Evolutionary conservation across 2,329 filamentous ascomycete genomes (phyloP).

Genomic region (Fusarium succisae): DNA sequence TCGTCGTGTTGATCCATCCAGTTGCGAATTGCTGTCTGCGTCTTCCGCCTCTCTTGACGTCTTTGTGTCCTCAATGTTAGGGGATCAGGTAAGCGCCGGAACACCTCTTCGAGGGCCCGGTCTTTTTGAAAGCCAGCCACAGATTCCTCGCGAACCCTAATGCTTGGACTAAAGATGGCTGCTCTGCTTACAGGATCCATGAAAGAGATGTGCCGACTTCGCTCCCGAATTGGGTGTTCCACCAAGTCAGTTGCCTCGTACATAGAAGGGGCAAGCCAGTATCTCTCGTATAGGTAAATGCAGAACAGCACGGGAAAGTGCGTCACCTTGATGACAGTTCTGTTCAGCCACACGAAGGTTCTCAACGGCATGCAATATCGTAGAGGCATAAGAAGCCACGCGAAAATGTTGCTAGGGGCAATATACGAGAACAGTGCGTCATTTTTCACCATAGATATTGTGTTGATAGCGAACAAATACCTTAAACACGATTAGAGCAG

Average conservation of each 20-base stretch:
- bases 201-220: constrained; percentile 63
- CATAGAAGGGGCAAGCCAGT: constrained; percentile 77
- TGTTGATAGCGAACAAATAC: constrained; percentile 95
- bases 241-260: constrained; percentile 88
- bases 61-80: constrained; percentile 68
- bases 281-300: constrained; percentile 88
- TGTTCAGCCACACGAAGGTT: constrained; percentile 85
- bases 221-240: constrained; percentile 70
- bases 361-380: constrained; percentile 83
- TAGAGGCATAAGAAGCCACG: constrained; percentile 86
- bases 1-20: constrained; percentile 85
- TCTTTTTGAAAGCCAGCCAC: constrained; percentile 91
- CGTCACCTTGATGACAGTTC: constrained; percentile 89
- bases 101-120: constrained; percentile 89
- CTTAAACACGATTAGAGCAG: constrained; percentile 45
- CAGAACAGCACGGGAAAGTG: constrained; percentile 88
- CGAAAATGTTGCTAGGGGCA: constrained; percentile 89
- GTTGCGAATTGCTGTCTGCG: constrained; percentile 82
- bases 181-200: constrained; percentile 63
- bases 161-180: constrained; percentile 77
- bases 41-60: constrained; percentile 74
- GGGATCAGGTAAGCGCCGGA: constrained; percentile 76
- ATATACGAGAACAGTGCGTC: constrained; percentile 95
- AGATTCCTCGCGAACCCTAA: constrained; percentile 83
- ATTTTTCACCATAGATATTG: constrained; percentile 98